phyloP scores from a whole-genome alignment of 1,284 basidiomycete species.

The Porodaedalea pini region DNA sequence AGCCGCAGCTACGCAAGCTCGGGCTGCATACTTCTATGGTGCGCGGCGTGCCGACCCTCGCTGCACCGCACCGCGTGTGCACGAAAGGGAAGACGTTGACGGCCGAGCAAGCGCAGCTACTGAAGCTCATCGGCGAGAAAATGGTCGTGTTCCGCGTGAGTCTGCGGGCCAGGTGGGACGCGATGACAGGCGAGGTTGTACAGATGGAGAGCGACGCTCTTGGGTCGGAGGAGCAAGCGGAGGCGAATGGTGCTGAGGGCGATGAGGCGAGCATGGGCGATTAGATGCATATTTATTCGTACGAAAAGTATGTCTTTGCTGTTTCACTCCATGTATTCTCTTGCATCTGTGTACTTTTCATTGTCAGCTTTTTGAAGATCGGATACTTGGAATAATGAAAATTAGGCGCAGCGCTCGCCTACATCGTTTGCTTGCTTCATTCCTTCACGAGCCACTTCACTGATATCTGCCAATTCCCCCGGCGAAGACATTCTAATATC shows the following conservation, averaged over 20 bases:
- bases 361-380: no score
- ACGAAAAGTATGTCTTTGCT: no score
- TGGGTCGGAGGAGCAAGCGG: slow-evolving; percentile 35
- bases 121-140: slow-evolving; percentile 84
- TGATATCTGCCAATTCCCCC: no score
- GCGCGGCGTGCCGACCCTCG: slow-evolving; percentile 85
- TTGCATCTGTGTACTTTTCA: no score
- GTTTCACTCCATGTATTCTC: no score
- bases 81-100: slow-evolving; percentile 78
- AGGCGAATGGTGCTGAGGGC: slow-evolving; percentile 36
- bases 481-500: no score
- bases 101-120: slow-evolving; percentile 81
- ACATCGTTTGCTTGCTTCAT: no score
- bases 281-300: slow-evolving; percentile 21
- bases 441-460: no score
- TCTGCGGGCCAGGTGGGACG: slow-evolving; percentile 74
- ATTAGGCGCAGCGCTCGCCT: no score
- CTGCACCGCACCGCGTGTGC: slow-evolving; percentile 81
- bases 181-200: slow-evolving; percentile 63
- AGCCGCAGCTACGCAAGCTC: slow-evolving; percentile 90
- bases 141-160: slow-evolving; percentile 81
- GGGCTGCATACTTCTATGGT: slow-evolving; percentile 86
- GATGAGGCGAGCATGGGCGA: slow-evolving; percentile 39
- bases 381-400: no score
- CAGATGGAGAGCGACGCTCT: slow-evolving; percentile 49